phyloP scores from a whole-genome alignment of 768 basidiomycete species.

The Xerocomellus chrysenteron region DNA sequence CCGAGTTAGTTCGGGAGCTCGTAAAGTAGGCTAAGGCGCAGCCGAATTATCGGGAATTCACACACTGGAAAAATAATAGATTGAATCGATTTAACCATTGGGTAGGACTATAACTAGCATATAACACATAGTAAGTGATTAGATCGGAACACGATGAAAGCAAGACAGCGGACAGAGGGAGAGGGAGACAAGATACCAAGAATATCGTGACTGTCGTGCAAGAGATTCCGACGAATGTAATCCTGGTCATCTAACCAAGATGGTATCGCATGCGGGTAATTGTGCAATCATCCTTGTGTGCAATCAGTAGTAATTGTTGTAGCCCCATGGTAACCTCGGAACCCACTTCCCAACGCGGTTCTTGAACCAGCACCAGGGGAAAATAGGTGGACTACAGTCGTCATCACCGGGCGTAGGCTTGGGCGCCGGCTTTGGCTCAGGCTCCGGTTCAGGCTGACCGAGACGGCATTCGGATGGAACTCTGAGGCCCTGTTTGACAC shows the following conservation, averaged over 20 bases:
- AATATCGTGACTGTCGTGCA: not conserved
- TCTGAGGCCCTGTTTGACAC: slow-evolving; percentile 35
- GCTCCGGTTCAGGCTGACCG: slow-evolving; percentile 12
- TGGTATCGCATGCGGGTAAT: slow-evolving; percentile 20
- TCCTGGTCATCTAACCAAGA: slow-evolving; percentile 9
- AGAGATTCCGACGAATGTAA: slow-evolving; percentile 4
- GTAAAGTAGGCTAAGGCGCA: no score
- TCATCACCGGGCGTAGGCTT: slow-evolving; percentile 34
- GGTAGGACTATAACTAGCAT: slow-evolving; percentile 1
- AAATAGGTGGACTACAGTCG: slow-evolving; percentile 18
- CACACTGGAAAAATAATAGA: not conserved
- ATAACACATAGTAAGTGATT: slow-evolving; percentile 12
- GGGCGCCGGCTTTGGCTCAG: slow-evolving; percentile 27
- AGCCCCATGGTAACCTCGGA: slow-evolving; percentile 27
- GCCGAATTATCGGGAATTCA: slow-evolving; percentile 28
- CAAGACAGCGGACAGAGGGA: slow-evolving; percentile 6
- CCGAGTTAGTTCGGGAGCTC: no score
- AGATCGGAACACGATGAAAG: slow-evolving; percentile 1
- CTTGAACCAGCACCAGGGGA: slow-evolving; percentile 28
- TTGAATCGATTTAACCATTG: not conserved
- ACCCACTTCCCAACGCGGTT: slow-evolving; percentile 16
- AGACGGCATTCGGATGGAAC: slow-evolving; percentile 43
- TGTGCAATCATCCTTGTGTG: slow-evolving; percentile 4
- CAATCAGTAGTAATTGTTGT: slow-evolving; percentile 22
- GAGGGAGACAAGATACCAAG: not conserved